These are phyloP conservation scores for Eucalyptus albens DNA, from an alignment of 345 rosid genomes.

Conservation along the genomic window DNA sequence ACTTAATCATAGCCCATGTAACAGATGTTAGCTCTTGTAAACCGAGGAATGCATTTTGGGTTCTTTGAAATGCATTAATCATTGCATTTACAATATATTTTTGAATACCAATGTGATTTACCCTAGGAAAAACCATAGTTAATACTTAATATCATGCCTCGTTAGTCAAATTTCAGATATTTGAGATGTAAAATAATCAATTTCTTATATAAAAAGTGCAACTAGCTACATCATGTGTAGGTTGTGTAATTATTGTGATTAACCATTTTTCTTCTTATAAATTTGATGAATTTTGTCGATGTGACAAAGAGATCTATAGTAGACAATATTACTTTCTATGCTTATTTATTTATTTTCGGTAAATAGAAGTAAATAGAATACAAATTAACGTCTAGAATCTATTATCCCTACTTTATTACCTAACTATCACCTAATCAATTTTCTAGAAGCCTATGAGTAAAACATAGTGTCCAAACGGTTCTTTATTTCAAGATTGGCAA, in stretches of 20 bases:
- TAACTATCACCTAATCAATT: not conserved
- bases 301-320: not conserved
- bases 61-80: not conserved
- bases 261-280: not conserved
- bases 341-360: not conserved
- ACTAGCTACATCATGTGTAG: not conserved
- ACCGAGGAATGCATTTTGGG: not conserved
- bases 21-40: not conserved
- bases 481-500: not conserved
- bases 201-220: not conserved
- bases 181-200: not conserved
- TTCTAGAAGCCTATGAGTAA: not conserved
- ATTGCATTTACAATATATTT: not conserved
- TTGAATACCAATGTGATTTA: not conserved
- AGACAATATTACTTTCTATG: not conserved
- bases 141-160: not conserved
- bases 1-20: not conserved
- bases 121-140: not conserved
- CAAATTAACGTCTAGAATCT: not conserved
- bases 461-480: not conserved
- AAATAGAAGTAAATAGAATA: not conserved
- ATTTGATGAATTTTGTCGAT: not conserved
- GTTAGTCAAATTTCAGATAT: not conserved
- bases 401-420: not conserved
- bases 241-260: not conserved